phyloP scores from a whole-genome alignment of 441 rosid genomes.

The Viola pubescens region DNA sequence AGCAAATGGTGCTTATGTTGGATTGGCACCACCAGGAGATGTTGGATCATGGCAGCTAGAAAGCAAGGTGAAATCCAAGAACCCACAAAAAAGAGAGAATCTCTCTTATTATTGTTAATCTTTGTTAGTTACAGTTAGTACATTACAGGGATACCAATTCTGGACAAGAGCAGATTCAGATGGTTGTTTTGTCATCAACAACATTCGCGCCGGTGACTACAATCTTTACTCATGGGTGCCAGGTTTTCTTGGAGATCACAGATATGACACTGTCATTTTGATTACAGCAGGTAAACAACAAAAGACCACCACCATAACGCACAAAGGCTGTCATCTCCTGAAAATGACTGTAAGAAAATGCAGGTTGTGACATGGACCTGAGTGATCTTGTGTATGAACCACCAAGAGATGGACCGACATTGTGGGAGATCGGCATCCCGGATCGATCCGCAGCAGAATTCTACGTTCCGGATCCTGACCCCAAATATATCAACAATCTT shows the following conservation, averaged over 20 bases:
- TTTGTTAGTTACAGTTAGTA: background rate
- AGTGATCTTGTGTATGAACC: constrained; percentile 51
- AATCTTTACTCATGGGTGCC: constrained; percentile 57
- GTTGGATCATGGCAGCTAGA: constrained; percentile 77
- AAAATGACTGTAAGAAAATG: background rate
- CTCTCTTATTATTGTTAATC: background rate
- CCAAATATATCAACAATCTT: constrained; percentile 48
- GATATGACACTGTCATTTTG: constrained; percentile 25
- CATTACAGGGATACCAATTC: constrained; percentile 42
- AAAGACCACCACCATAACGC: no score
- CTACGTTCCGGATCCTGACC: constrained; percentile 63
- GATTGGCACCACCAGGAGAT: constrained; percentile 66
- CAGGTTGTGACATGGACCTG: constrained; percentile 49
- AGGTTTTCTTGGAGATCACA: constrained; percentile 56
- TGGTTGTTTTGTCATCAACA: constrained; percentile 41
- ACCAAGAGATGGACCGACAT: constrained; percentile 66
- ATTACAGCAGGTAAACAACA: constrained; percentile 34
- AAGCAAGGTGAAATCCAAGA: constrained; percentile 42
- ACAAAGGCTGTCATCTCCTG: background rate
- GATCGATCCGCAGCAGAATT: constrained; percentile 69
- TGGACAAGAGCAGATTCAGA: constrained; percentile 45
- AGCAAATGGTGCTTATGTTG: constrained; percentile 49
- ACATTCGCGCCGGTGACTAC: constrained; percentile 32
- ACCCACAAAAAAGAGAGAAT: no score
- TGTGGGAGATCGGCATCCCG: constrained; percentile 83